Conservation (phyloP, 306 rosid genomes). For the Erythrophleum fordii region DNA sequence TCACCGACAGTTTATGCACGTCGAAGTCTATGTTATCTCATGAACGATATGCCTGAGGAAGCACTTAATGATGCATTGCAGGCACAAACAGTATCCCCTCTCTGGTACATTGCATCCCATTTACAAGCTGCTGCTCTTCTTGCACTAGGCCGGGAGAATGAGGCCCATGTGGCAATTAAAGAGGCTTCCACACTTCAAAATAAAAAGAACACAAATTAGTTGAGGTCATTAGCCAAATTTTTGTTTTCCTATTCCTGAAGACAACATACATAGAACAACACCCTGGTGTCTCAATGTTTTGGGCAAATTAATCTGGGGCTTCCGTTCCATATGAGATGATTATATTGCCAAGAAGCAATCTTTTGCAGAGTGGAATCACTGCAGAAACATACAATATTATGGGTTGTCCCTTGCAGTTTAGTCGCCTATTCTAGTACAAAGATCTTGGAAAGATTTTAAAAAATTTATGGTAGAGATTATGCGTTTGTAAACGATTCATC, state of each 20-base stretch:
- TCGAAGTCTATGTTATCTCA: slow-evolving; percentile 76
- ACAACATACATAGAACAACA: slow-evolving; percentile 35
- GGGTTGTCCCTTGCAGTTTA: not conserved
- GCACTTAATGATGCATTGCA: slow-evolving; percentile 79
- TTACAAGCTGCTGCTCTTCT: slow-evolving; percentile 74
- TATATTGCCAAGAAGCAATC: slow-evolving; percentile 56
- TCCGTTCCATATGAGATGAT: slow-evolving; percentile 29
- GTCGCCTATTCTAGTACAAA: not conserved
- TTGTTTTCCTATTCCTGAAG: slow-evolving; percentile 31
- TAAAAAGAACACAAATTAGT: slow-evolving; percentile 50
- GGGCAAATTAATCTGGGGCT: slow-evolving; percentile 40
- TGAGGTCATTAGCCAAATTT: slow-evolving; percentile 23
- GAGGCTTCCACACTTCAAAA: slow-evolving; percentile 74
- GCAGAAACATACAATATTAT: slow-evolving; percentile 11
- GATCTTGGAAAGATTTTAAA: not conserved
- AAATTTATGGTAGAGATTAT: slow-evolving; percentile 9
- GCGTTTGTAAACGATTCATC: slow-evolving; percentile 57
- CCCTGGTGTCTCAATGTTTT: slow-evolving; percentile 46
- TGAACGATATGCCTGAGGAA: slow-evolving; percentile 74
- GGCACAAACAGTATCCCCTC: slow-evolving; percentile 75
- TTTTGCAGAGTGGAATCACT: slow-evolving; percentile 48
- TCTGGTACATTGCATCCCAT: slow-evolving; percentile 82
- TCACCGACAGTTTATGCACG: slow-evolving; percentile 89
- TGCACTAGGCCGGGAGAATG: slow-evolving; percentile 57
- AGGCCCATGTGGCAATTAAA: slow-evolving; percentile 76